Conservation (phyloP, 2,329 filamentous ascomycete species). For the Blastomyces percursus region DNA sequence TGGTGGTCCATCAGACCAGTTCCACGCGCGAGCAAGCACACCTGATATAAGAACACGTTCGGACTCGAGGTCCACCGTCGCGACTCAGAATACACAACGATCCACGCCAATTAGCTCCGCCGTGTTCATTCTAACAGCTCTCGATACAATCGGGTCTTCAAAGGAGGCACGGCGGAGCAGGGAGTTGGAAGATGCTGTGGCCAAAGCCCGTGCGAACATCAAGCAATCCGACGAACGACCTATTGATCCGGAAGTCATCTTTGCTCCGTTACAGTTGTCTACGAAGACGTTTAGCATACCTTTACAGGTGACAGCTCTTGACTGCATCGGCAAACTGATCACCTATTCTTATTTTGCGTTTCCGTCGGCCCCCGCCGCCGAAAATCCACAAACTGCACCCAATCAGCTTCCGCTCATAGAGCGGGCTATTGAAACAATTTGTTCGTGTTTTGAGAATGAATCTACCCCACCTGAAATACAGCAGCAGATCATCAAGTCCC, state of each 20-base stretch:
- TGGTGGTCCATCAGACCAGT: not conserved
- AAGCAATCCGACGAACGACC: conserved; percentile 70
- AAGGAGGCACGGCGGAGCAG: conserved; percentile 85
- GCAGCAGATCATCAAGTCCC: conserved; percentile 94
- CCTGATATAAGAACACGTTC: conserved; percentile 33
- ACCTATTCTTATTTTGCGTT: conserved; percentile 97
- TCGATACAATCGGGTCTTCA: conserved; percentile 83
- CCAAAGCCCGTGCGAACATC: conserved; percentile 73
- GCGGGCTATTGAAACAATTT: conserved; percentile 96
- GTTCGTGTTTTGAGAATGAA: conserved; percentile 97
- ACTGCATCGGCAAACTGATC: conserved; percentile 97
- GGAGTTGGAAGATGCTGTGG: conserved; percentile 68
- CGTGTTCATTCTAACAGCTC: conserved; percentile 86
- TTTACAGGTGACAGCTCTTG: conserved; percentile 78
- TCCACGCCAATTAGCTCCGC: conserved; percentile 74
- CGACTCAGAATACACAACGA: conserved; percentile 40
- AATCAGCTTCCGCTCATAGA: conserved; percentile 66
- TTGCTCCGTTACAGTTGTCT: conserved; percentile 79
- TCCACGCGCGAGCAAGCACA: not conserved
- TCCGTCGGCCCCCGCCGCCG: conserved; percentile 32
- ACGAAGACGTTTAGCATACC: conserved; percentile 76
- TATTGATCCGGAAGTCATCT: conserved; percentile 84
- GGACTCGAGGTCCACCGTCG: conserved; percentile 50
- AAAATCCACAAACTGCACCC: conserved; percentile 33
- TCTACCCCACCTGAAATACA: conserved; percentile 85